phyloP scores from a whole-genome alignment of 2,329 filamentous ascomycete genomes.

The Colletotrichum kahawae region DNA sequence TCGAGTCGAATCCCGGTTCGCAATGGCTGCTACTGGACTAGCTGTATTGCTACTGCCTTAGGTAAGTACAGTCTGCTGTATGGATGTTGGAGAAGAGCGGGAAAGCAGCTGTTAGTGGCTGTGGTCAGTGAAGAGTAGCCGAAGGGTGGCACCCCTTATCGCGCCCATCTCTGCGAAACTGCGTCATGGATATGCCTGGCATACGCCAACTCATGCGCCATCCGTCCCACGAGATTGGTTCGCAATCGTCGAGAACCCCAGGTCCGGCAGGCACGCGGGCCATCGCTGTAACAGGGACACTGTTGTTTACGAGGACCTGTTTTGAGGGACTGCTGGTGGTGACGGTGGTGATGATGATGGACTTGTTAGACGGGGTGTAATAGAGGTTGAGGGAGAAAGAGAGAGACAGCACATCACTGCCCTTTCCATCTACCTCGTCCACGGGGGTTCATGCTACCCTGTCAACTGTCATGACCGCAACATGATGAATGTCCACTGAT shows the following conservation, averaged over 20 bases:
- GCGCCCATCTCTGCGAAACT: constrained; percentile 6
- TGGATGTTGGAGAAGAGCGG: too few relatives aligned
- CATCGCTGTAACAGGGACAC: neutral
- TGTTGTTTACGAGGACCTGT: neutral
- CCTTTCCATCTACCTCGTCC: neutral
- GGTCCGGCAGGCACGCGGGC: constrained; percentile 14
- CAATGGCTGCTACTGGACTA: neutral
- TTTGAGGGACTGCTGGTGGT: neutral
- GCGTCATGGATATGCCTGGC: constrained; percentile 20
- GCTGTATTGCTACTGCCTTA: neutral
- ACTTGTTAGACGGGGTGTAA: neutral
- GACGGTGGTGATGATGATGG: neutral
- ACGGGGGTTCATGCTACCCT: neutral
- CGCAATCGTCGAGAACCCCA: neutral
- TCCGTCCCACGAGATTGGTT: constrained; percentile 18
- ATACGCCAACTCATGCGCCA: constrained; percentile 9
- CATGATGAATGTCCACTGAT: neutral
- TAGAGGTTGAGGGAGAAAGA: neutral
- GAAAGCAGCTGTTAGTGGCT: neutral
- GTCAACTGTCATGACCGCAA: neutral
- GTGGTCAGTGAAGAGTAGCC: neutral
- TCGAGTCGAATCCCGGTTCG: neutral
- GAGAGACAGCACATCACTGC: neutral
- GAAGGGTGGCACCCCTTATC: constrained; percentile 6
- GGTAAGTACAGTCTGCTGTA: neutral